These are phyloP conservation scores for Hyphopichia homilentoma DNA, from an alignment of 805 yeast species.

Conservation along the genomic window DNA sequence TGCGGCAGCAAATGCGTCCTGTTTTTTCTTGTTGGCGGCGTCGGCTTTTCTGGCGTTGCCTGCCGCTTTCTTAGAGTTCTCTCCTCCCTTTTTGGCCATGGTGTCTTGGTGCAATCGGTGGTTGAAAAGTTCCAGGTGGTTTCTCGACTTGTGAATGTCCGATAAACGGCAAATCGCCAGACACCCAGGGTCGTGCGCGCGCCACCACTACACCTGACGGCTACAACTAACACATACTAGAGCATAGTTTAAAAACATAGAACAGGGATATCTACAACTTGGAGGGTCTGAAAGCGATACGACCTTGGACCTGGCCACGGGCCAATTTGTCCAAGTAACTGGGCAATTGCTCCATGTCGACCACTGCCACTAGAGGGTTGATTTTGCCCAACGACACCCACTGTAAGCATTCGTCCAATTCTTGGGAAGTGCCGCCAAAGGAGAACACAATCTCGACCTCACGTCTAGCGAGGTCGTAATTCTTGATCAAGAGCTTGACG, in stretches of 20 bases:
- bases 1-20: constrained; percentile 42
- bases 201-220: no score
- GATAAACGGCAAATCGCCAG: neutral
- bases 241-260: no score
- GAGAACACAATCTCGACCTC: constrained; percentile 38
- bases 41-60: constrained; percentile 70
- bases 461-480: constrained; percentile 35
- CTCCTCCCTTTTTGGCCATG: constrained; percentile 51
- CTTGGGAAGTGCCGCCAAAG: constrained; percentile 44
- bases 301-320: constrained; percentile 37
- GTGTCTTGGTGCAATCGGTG: constrained; percentile 1
- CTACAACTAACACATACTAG: no score
- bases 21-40: constrained; percentile 53
- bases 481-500: constrained; percentile 23
- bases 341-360: constrained; percentile 33
- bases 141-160: no score
- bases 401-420: constrained; percentile 40
- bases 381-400: constrained; percentile 39
- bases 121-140: no score
- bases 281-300: constrained; percentile 37
- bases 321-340: constrained; percentile 29
- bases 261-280: neutral
- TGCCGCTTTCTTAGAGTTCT: constrained; percentile 54
- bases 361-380: constrained; percentile 29
- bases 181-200: neutral